Evolutionary conservation across 148 eudicot species (phyloP).

Genomic region (Rhododendron vialii): DNA sequence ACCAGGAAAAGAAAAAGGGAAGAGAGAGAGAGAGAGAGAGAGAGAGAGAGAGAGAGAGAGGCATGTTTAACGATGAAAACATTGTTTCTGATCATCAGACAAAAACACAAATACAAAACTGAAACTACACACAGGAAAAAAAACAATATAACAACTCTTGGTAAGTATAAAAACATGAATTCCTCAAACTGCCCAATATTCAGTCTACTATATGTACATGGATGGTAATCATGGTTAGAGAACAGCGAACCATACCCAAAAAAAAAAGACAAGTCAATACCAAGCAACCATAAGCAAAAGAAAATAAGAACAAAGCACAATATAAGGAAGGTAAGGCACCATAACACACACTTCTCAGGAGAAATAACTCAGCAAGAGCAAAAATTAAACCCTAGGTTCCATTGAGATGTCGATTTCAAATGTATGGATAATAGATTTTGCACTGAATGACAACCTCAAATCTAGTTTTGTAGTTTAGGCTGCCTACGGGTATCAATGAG

Average conservation of each 20-base stretch:
- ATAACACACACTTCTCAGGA: background rate
- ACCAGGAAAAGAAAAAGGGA: background rate
- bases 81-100: background rate
- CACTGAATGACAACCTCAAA: background rate
- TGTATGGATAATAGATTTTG: background rate
- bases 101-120: background rate
- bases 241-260: background rate
- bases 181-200: background rate
- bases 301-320: background rate
- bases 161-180: background rate
- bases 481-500: background rate
- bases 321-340: background rate
- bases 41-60: background rate
- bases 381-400: background rate
- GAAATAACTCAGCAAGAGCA: background rate
- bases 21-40: background rate
- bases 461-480: background rate
- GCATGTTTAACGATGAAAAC: background rate
- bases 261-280: background rate
- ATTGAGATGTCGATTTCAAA: background rate
- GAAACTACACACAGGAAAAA: background rate
- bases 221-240: background rate
- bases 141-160: background rate
- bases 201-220: background rate
- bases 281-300: background rate